Percentiles rank a stretch among this genome's conserved stretches.
Conservation (phyloP, 2,329 filamentous ascomycete genomes). For the Aspergillus sp. region DNA sequence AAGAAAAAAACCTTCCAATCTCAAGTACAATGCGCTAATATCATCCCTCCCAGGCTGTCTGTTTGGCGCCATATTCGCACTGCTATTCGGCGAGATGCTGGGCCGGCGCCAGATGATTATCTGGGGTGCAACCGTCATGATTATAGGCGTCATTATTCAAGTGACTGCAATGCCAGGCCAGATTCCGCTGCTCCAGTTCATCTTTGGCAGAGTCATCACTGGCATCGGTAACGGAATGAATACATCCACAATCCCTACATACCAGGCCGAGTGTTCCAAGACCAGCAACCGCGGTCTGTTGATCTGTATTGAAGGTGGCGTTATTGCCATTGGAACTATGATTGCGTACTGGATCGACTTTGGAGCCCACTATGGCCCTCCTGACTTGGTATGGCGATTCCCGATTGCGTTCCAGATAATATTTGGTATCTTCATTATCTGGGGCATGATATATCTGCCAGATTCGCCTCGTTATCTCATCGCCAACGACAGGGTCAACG, state of each 20-base stretch:
- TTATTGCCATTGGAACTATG: conserved; percentile 53
- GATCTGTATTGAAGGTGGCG: conserved; percentile 60
- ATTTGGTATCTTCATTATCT: conserved; percentile 48
- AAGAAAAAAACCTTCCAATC: too few relatives aligned
- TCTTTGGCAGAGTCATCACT: conserved; percentile 53
- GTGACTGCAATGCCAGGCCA: conserved; percentile 31
- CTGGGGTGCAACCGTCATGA: conserved; percentile 55
- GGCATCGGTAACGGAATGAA: conserved; percentile 60
- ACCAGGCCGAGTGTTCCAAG: conserved; percentile 55
- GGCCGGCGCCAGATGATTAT: conserved; percentile 52
- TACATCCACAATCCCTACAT: conserved; percentile 55
- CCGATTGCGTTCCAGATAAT: conserved; percentile 55
- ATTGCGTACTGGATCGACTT: conserved; percentile 57
- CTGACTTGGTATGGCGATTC: conserved; percentile 50
- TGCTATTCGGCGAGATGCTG: conserved; percentile 36
- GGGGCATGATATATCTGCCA: conserved; percentile 45
- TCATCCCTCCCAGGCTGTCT: conserved; percentile 27
- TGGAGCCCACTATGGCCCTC: conserved; percentile 40
- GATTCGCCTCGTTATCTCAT: conserved; percentile 50
- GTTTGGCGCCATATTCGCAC: conserved; percentile 37
- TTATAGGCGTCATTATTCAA: conserved; percentile 41
- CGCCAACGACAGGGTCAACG: conserved; percentile 46
- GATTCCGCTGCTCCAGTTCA: conserved; percentile 50
- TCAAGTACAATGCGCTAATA: too few relatives aligned
- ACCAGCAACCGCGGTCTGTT: conserved; percentile 60